Evolutionary conservation across 2,329 filamentous ascomycete genomes (phyloP), one percentile per base, ranked within the genome.

Genomic region (Juglanconis sp.): DNA sequence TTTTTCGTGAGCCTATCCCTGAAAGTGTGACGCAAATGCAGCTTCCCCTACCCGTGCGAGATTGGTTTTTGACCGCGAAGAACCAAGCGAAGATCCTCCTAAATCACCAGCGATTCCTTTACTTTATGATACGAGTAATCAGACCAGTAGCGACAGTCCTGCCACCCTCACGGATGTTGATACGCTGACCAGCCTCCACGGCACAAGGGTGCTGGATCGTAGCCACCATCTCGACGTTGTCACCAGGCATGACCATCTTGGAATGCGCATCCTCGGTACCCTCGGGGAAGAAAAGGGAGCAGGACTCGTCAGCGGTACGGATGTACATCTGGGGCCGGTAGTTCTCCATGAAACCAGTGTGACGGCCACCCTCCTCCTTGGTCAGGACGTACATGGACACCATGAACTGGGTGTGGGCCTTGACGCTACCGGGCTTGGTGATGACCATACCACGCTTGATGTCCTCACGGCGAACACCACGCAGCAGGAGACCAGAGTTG

Each of bases 131-230:
- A 70, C 88, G 87, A 66, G 91, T 95, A 69, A 92, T 83, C 68
- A 95, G 81, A 76, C 91, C 91, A 69, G 91, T 95, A 68, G 90
- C 91, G 61, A 95, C 90, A 63, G 91, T 95, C 69, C 91, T 87
- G 70, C 94, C 93, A 81, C 95, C 95, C 83, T 99, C 95, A 78
- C 95, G 91, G 74, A 99, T 87, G 83, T 98, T 99, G 86, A 99
- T 95, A 71, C 95, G 91, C 82, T 97, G 92, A 69, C 95, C 94
- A 65, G 86, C 80, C 81, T 99, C 95, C 65, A 97, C 79, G 62
- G 94, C 94, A 71, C 96, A 86, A 65, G 94, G 91, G 77, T 90
- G 82, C 78, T 92, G 86, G 72, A 96, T 87, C 70, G 89, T 86
- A 75, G 92, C 90, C 66, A 95, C 81, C 93, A 99, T 97, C 84